Evolutionary conservation across 1,284 basidiomycete species (phyloP), one percentile per base, ranked within the genome.

Genomic region (Farysia itapuensis): DNA sequence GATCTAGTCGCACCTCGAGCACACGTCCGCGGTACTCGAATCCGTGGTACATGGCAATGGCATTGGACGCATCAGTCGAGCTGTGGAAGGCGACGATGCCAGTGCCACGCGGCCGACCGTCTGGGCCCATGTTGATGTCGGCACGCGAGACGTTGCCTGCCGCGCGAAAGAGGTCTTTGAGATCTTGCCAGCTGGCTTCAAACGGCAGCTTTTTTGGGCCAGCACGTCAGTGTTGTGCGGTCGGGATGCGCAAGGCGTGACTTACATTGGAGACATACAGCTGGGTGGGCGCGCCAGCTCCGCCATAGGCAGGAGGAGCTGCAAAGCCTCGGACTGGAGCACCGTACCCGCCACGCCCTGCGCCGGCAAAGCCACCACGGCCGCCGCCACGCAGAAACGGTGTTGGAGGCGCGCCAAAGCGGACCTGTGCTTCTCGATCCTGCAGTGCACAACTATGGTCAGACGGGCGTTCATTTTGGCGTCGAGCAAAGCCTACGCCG

Each of bases 141-240:
- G 94, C 91, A 29, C 93, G 85, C 52, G 95, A 84, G 67, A 96
- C 91, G 72, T 89, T 90, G 20, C 94, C 93, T 29, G 93, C 90
- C 23, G 88, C 85, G 43, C 93, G 85, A 85, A 97, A 96, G 23
- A 97, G 81, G 77, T 97, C 93, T 77, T 97, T 98, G 49, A 98
- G 81, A 76, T 98, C 94, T 78, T 98, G 94, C 94, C 94, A 98
- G 29, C 90, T 90, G 23, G 91, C 91, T 78, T 92, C 90, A 72
- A 89, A 89, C 1, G 93, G 94, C 28, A 60, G 43, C 43, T 5
- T 48, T 43, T 15, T 14, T 18, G 22, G 25, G 25, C n/a, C n/a
- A n/a, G n/a, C n/a, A n/a, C n/a, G n/a, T n/a, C n/a, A n/a, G n/a
- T n/a, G n/a, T n/a, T n/a, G n/a, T n/a, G n/a, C n/a, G n/a, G n/a